Conservation (phyloP, 169 alveolate species). For the Plasmodium vivax region DNA sequence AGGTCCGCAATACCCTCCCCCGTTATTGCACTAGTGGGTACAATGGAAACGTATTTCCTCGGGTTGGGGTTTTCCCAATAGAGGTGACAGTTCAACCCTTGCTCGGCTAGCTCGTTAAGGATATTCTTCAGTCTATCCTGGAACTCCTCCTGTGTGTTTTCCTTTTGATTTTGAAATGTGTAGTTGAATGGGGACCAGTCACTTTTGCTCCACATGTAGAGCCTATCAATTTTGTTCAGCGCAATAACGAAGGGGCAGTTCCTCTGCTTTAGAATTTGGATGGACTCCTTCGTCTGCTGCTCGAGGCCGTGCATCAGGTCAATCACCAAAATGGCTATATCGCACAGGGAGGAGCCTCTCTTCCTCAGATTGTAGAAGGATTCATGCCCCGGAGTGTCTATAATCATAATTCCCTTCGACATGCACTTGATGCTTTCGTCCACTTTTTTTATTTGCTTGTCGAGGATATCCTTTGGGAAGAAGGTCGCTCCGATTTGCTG, state of each 20-base stretch:
- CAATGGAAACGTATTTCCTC: slow-evolving; percentile 93
- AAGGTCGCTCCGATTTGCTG: slow-evolving; percentile 99
- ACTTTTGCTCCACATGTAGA: slow-evolving; percentile 94
- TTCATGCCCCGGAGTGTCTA: slow-evolving; percentile 99
- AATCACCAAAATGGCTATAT: slow-evolving; percentile 98
- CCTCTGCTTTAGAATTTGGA: slow-evolving; percentile 91
- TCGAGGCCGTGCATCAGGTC: slow-evolving; percentile 99
- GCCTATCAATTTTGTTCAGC: slow-evolving; percentile 97
- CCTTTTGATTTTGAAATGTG: slow-evolving; percentile 89
- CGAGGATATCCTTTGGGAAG: slow-evolving; percentile 96
- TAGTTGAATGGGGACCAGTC: slow-evolving; percentile 92
- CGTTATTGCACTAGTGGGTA: slow-evolving; percentile 99
- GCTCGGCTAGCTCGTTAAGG: slow-evolving; percentile 93
- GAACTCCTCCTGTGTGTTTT: slow-evolving; percentile 91
- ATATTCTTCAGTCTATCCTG: slow-evolving; percentile 85
- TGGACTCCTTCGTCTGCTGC: slow-evolving; percentile 96
- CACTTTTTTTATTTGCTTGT: slow-evolving; percentile 89
- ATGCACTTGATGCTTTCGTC: slow-evolving; percentile 31
- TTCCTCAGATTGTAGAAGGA: slow-evolving; percentile 96
- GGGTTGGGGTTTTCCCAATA: slow-evolving; percentile 97
- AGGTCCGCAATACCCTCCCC: slow-evolving; percentile 99
- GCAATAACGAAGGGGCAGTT: slow-evolving; percentile 99
- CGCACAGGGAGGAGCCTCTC: slow-evolving; percentile 99
- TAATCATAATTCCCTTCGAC: slow-evolving; percentile 93
- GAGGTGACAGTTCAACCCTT: slow-evolving; percentile 95